These are phyloP conservation scores for Pseudogymnoascus pannorum DNA, from an alignment of 2,329 filamentous ascomycete species.

Conservation along the genomic window DNA sequence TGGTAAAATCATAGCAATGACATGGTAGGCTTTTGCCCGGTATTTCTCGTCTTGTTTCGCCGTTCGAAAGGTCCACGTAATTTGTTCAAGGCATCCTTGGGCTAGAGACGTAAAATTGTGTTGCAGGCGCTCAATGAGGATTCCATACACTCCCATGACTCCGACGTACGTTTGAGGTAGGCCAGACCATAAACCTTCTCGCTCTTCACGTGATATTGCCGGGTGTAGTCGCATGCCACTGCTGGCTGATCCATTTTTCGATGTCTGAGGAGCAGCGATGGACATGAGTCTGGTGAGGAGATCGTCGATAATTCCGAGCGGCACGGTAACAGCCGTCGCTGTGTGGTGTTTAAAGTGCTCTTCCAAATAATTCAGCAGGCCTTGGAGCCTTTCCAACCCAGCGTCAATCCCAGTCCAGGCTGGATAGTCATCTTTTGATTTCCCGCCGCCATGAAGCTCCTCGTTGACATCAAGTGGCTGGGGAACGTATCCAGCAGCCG, in stretches of 20 bases:
- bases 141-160: slow-evolving; percentile 54
- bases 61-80: slow-evolving; percentile 62
- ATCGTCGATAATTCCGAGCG: slow-evolving; percentile 61
- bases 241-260: slow-evolving; percentile 14
- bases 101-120: slow-evolving; percentile 51
- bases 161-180: slow-evolving; percentile 70
- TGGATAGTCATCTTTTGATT: slow-evolving; percentile 46
- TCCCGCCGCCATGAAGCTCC: slow-evolving; percentile 41
- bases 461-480: slow-evolving; percentile 38
- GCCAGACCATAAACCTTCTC: slow-evolving; percentile 66
- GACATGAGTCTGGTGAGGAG: slow-evolving; percentile 63
- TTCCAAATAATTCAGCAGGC: slow-evolving; percentile 58
- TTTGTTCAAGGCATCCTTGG: slow-evolving; percentile 61
- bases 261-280: slow-evolving; percentile 44
- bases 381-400: slow-evolving; percentile 61
- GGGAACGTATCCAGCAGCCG: slow-evolving; percentile 45
- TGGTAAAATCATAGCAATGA: slow-evolving; percentile 50
- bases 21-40: slow-evolving; percentile 52
- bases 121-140: slow-evolving; percentile 51
- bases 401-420: slow-evolving; percentile 68
- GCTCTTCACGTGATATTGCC: slow-evolving; percentile 71
- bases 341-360: slow-evolving; percentile 59
- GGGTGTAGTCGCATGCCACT: slow-evolving; percentile 50
- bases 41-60: slow-evolving; percentile 45
- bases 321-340: slow-evolving; percentile 56